Evolutionary conservation across 176 grass and related monocot genomes (phyloP), one percentile per base, ranked within the genome.

Genomic region (Microstegium vimineum): DNA sequence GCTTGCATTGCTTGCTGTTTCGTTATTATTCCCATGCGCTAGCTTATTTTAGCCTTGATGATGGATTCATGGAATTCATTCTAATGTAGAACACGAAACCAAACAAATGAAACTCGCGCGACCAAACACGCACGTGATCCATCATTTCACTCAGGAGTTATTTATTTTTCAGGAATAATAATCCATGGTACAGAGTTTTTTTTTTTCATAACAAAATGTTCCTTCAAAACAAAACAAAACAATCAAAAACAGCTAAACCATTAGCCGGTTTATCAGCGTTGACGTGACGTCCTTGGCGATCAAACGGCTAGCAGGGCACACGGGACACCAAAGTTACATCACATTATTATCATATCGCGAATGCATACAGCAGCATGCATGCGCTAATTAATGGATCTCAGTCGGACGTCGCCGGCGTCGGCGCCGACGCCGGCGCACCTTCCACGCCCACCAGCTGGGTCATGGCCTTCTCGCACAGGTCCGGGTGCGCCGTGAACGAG

Each of bases 401-500:
- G 5, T 13, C 10, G 0, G 70, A 5, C 16, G 41, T 10, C 8
- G 23, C 1, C 69, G 38, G 14, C 5, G 36, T 40, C 68, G 38
- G 16, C n/a, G 88, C 85, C 43, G 79, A 10, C 10, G 20, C 18
- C 18, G 85, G 84, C 30, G 47, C 69, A 17, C 3, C 31, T 13
- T 82, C 84, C 47, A 35, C n/a, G 42, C n/a, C 54, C 38, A 18
- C 15, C 61, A 70, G 10, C 47, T 54, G 3, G 46, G 1, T 42
- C 36, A 91, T 36, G 16, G 70, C 66, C 6, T 54, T 65, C 47
- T 84, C 38, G 72, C 89, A 91, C 30, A 71, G 10, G 8, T 81
- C 22, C 52, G 89, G 85, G 70, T 54, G 60, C 30, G 62, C n/a
- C 42, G 89, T 91, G 70, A 62, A 64, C 13, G 66, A 13, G 89